Evolutionary conservation across 208 protist species (phyloP).

Genomic region (Trypanosoma avium): DNA sequence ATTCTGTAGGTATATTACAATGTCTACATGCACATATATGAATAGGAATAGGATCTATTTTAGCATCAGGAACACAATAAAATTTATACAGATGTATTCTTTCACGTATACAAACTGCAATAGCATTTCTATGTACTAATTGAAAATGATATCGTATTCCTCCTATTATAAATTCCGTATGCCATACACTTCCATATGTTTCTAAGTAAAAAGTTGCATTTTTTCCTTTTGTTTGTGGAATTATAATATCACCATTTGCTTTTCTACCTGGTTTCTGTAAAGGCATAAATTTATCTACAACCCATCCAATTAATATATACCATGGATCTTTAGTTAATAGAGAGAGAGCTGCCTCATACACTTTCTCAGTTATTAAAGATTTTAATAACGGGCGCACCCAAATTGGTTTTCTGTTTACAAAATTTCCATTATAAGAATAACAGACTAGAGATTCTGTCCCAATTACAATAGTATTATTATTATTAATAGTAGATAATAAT

Average conservation of each 20-base stretch:
- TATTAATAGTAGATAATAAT: neutral
- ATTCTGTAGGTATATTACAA: slow-evolving; percentile 15
- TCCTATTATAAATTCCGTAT: neutral
- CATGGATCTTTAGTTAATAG: slow-evolving; percentile 21
- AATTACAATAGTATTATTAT: neutral
- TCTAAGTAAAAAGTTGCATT: slow-evolving; percentile 29
- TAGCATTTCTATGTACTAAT: slow-evolving; percentile 25
- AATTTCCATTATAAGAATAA: slow-evolving; percentile 1
- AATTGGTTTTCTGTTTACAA: neutral
- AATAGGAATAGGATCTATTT: slow-evolving; percentile 16
- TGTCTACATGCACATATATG: slow-evolving; percentile 33
- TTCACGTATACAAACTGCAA: slow-evolving; percentile 36
- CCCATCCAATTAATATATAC: slow-evolving; percentile 32
- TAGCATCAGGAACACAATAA: slow-evolving; percentile 12
- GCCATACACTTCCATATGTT: slow-evolving; percentile 22
- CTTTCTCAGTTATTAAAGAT: neutral
- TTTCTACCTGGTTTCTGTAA: slow-evolving; percentile 27
- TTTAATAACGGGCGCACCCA: slow-evolving; percentile 3
- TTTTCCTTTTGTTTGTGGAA: slow-evolving; percentile 19
- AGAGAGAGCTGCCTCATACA: neutral
- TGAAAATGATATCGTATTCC: slow-evolving; percentile 26
- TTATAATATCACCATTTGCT: slow-evolving; percentile 25
- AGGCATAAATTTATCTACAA: slow-evolving; percentile 27
- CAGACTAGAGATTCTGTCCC: neutral
- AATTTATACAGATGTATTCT: slow-evolving; percentile 30